Evolutionary conservation across 306 rosid species (phyloP), one percentile per base, ranked within the genome.

Genomic region (Myrica gale): DNA sequence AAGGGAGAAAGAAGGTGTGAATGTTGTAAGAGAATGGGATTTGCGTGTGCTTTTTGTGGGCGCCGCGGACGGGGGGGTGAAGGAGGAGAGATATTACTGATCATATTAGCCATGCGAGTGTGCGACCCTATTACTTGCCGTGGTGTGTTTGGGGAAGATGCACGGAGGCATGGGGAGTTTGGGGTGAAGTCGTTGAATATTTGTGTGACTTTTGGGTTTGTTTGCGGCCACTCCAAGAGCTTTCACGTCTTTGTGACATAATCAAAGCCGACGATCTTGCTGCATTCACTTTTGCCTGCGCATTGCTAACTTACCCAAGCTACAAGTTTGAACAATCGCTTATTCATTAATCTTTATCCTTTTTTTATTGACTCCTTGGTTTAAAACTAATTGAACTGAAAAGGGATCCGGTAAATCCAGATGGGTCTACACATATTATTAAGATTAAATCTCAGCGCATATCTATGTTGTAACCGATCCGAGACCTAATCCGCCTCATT

Each of bases 91-190:
- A 37, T 8, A 19, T 11, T 67, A 39, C n/a, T n/a, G n/a, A n/a
- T n/a, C n/a, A n/a, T n/a, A n/a, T n/a, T n/a, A n/a, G n/a, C n/a
- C n/a, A n/a, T n/a, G n/a, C n/a, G n/a, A n/a, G n/a, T n/a, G n/a
- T n/a, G n/a, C 32, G 55, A 53, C 79, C 73, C 45, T 32, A 53
- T 72, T 58, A 72, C 76, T 77, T 87, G 76, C 26, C 81, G 87
- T 81, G 78, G 69, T 73, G 74, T 71, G 77, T 19, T 63, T 78
- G 51, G 60, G 72, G 63, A 72, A n/a, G 10, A 60, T 37, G 57
- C 50, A 47, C 13, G 6, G 70, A 42, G 70, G 70, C 26, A 65
- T 65, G 32, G 70, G 70, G 70, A 16, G 47, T 63, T 63, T 63
- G 65, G 61, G 19, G 26, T 5, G 61, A 26, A 7, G 65, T 23